A percentile compares a stretch with the other conserved stretches of the same genome.
These are phyloP conservation scores for Solanum hybrid DNA, from an alignment of 305 asterid species.

Conservation along the genomic window DNA sequence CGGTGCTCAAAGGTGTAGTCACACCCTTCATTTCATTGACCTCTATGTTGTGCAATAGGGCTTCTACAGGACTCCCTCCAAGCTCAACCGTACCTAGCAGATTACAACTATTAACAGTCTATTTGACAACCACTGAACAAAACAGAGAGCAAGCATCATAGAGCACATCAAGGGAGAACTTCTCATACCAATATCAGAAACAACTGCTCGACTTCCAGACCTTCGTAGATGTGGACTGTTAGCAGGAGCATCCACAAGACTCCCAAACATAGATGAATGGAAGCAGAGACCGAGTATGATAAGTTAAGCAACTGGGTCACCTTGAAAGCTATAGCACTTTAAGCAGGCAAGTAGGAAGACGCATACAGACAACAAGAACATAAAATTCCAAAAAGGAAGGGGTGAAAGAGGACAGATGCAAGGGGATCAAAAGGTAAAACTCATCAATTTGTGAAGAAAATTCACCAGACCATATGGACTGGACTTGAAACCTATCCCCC, in stretches of 20 bases:
- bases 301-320: slow-evolving; percentile 9
- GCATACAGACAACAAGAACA: not conserved
- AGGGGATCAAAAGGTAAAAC: not conserved
- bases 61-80: slow-evolving; percentile 55
- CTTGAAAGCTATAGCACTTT: not conserved
- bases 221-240: slow-evolving; percentile 84
- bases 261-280: slow-evolving; percentile 95
- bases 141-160: not conserved
- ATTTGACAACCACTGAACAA: not conserved
- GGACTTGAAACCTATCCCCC: not conserved
- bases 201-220: slow-evolving; percentile 88
- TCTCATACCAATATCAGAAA: slow-evolving; percentile 65
- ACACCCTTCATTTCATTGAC: slow-evolving; percentile 74
- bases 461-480: not conserved
- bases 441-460: not conserved
- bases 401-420: not conserved
- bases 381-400: not conserved
- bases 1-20: slow-evolving; percentile 44
- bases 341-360: not conserved
- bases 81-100: slow-evolving; percentile 31
- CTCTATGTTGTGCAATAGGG: slow-evolving; percentile 32
- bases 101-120: not conserved
- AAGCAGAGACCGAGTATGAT: slow-evolving; percentile 10
- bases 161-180: slow-evolving; percentile 6
- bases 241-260: slow-evolving; percentile 49